These are phyloP conservation scores for Xylaria curta DNA, from an alignment of 495 filamentous ascomycete genomes.

Conservation along the genomic window DNA sequence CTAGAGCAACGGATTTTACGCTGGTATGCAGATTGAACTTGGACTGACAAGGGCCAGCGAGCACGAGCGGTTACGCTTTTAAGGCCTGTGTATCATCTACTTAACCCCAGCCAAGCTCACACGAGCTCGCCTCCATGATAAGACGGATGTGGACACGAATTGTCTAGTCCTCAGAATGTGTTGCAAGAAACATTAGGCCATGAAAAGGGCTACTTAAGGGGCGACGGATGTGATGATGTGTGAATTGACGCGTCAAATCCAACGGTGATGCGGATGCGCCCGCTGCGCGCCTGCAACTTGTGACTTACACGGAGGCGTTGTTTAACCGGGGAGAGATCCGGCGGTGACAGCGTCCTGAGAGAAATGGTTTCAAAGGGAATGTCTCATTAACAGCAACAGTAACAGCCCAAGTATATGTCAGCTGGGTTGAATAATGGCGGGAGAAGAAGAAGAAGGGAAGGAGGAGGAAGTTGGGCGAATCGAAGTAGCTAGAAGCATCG, in stretches of 20 bases:
- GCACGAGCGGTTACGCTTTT: background rate
- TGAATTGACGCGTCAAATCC: slow-evolving; percentile 10
- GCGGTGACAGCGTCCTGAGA: background rate
- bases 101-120: slow-evolving; percentile 26
- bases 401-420: slow-evolving; percentile 3
- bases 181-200: background rate
- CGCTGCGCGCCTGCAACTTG: slow-evolving; percentile 8
- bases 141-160: background rate
- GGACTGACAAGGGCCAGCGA: slow-evolving; percentile 5
- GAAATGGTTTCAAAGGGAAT: background rate
- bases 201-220: background rate
- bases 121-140: slow-evolving; percentile 15
- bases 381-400: background rate
- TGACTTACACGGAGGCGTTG: slow-evolving; percentile 5
- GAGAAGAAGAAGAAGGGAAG: background rate
- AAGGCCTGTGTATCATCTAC: slow-evolving; percentile 1
- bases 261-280: slow-evolving; percentile 15
- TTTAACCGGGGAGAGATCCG: slow-evolving; percentile 10
- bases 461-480: slow-evolving; percentile 8
- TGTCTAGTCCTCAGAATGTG: background rate
- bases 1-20: slow-evolving; percentile 8
- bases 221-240: slow-evolving; percentile 3
- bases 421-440: slow-evolving; percentile 8
- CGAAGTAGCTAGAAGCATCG: background rate
- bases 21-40: slow-evolving; percentile 18